Evolutionary conservation across 2,329 filamentous ascomycete genomes (phyloP), one percentile per base, ranked within the genome.

Genomic region (Penicillium sclerotiorum): DNA sequence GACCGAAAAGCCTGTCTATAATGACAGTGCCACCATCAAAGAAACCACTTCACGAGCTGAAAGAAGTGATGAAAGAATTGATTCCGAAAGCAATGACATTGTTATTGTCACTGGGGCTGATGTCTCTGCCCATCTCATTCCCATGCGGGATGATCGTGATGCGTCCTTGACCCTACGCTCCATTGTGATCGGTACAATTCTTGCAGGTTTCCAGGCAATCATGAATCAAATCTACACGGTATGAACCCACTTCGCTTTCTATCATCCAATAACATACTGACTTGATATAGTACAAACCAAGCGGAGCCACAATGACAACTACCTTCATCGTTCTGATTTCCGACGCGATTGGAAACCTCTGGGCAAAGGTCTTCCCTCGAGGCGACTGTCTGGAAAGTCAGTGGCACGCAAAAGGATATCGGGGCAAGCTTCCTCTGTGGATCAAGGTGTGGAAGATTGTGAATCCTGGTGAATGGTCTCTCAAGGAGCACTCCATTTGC

Each of bases 291-390:
- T 82, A 79, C 63, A 81, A 82, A 72, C 79, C 79, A 0, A 82
- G 79, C 1, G 2, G 30, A 1, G 61, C 78, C 28, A 71, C 69
- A 3, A 77, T 82, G 15, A 71, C 73, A 13, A 79, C 79, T 30
- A 82, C 79, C 0, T 83, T 82, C 47, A 80, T 82, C 44, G 79
- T 81, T 5, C 73, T 83, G 33, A 80, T 83, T 38, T 77, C 78
- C 11, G 82, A 82, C 64, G 82, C 83, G 41, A 42, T 77, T 2
- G 81, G 81, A 8, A 78, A 77, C 8, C 74, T 66, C 3, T 80
- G 73, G 76, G 70, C 78, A 0, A 55, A 60, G 0, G 52, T 77
- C 5, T 69, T 82, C 2, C 80, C 81, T 1, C 79, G 80, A 5
- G 80, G 80, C 11, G 80, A 83, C 44, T 64, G 63, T n/a, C 63